Base-by-base conservation (phyloP, 2,329 filamentous ascomycete species). In the Colletotrichum spinosum region DNA sequence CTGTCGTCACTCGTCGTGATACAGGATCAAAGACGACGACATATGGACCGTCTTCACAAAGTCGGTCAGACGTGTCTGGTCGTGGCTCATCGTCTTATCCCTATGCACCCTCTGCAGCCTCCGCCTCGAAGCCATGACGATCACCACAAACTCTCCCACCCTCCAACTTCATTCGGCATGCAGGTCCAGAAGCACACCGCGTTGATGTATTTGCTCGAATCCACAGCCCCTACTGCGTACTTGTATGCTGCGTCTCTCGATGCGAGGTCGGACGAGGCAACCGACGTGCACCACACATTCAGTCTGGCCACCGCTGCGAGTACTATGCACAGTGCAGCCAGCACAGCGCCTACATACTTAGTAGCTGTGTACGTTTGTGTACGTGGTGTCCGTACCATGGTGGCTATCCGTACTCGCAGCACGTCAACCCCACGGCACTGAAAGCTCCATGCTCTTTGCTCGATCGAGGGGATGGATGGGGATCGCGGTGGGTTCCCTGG, bases 401-500 rank as follows among this genome's bases (percentile, higher is more conserved):
- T 54, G 25, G 35, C 37, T 49, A 45, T 45, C 55, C 52, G 51
- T 52, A 49, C 61, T 61, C 51, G 57, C 39, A 65, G 58, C 62
- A 65, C 62, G 57, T 62, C 62, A 65, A 48, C 62, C 62, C 62
- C 62, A 65, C 62, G 62, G 52, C 62, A 65, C 59, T 44, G 54
- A 54, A 62, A 65, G 62, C 62, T 65, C 57, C 51, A 52, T 50
- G 48, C 38, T 49, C 62, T 58, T 48, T 65, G 58, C 37, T 52
- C 57, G 62, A 65, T 65, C 62, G 62, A 65, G 52, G 48, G 57
- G 62, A 65, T 56, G 62, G 57, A 65, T 65, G 62, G 62, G 58
- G 62, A 62, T 65, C 62, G 57, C 25, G 45, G 62, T 65, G 62
- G 62, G 62, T 65, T 65, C 62, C 61, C 62, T 65, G 62, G 62